Evolutionary conservation across 2,329 filamentous ascomycete genomes (phyloP), one percentile per base, ranked within the genome.

Genomic region (Talaromyces sp.): DNA sequence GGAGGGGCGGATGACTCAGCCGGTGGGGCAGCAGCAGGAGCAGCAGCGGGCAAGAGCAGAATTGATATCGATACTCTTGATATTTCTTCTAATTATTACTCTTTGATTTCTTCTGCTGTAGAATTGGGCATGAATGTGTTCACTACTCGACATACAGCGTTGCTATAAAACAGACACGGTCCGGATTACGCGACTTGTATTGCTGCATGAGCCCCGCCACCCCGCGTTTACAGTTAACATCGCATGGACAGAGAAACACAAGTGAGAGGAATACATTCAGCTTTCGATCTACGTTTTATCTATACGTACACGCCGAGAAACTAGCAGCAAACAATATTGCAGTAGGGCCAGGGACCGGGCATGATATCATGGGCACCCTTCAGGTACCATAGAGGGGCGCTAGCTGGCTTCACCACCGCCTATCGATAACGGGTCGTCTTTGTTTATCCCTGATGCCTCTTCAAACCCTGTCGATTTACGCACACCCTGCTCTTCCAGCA

Each of bases 1-100:
- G 43, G 21, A 24, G 43, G 57, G 48, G 53, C 58, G 63, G 35
- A 26, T 52, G 61, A 64, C 57, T 26, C 52, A 52, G 48, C 24
- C n/a, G 41, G 58, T 43, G n/a, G 41, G 17, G 46, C 54, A 50
- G 41, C 8, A 10, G 8, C 54, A 50, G 41, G 3, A 10, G 8
- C 41, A 27, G 21, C 24, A 9, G 24, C 17, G 14, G 48, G 17
- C 14, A 27, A n/a, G 17, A 27, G 27, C 27, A 29, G 17, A n/a
- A 52, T n/a, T 52, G 17, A 14, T 21, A n/a, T 27, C 29, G 14
- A n/a, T 31, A 14, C 11, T 50, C 6, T 50, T 26, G n/a, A 24
- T 17, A 6, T 11, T 29, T 29, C 27, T 29, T 2, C 19, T 21
- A n/a, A 21, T 32, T 3, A 12, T 12, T 12, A 32, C 31, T 32